Conservation (phyloP, 805 yeast species). For the Zygosaccharomyces pseudorouxii region DNA sequence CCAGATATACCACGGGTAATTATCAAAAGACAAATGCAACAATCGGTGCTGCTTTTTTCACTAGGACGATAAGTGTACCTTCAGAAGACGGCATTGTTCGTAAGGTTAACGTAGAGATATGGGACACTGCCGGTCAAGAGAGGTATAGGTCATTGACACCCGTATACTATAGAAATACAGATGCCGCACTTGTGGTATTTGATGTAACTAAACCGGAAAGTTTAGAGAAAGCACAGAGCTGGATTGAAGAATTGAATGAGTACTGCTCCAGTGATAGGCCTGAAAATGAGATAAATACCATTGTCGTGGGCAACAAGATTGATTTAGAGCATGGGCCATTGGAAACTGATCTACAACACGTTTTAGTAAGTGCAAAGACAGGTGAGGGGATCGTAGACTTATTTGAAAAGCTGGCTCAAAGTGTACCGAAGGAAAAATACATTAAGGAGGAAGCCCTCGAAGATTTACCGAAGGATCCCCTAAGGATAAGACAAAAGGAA, state of each 20-base stretch:
- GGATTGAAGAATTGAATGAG: constrained; percentile 66
- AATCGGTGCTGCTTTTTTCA: constrained; percentile 78
- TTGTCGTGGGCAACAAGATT: constrained; percentile 71
- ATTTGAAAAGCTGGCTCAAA: constrained; percentile 42
- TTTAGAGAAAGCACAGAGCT: constrained; percentile 61
- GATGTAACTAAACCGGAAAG: constrained; percentile 67
- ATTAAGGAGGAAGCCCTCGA: constrained; percentile 9
- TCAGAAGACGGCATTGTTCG: constrained; percentile 34
- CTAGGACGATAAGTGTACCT: constrained; percentile 59
- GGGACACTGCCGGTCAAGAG: constrained; percentile 90
- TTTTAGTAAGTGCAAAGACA: constrained; percentile 50
- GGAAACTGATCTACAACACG: constrained; percentile 29
- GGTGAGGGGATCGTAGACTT: constrained; percentile 46
- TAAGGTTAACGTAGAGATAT: constrained; percentile 67
- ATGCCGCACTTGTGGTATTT: constrained; percentile 73
- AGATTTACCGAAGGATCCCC: background rate
- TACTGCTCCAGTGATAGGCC: constrained; percentile 41
- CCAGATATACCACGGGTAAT: constrained; percentile 65
- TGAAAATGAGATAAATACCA: constrained; percentile 58
- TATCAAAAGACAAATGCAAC: constrained; percentile 78
- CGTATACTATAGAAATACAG: constrained; percentile 77
- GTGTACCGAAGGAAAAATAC: constrained; percentile 35
- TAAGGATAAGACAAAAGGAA: background rate
- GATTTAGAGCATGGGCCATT: constrained; percentile 52
- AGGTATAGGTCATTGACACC: constrained; percentile 74